A percentile compares a stretch with the other conserved stretches of the same genome.
Conservation (phyloP, 2,329 filamentous ascomycete species). For the Diaporthe ampelina region DNA sequence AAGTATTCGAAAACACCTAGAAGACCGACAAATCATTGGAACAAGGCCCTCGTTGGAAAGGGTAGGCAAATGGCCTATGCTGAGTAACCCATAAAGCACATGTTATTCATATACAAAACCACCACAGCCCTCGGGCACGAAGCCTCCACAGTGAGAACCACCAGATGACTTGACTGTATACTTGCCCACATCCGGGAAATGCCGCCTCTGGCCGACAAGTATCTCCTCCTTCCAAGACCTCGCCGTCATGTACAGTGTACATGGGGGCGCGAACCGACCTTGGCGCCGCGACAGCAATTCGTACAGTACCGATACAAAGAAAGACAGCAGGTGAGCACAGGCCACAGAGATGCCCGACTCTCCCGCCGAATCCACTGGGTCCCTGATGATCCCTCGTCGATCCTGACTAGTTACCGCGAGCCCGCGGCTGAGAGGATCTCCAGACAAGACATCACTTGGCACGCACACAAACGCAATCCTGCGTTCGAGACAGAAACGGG, state of each 20-base stretch:
- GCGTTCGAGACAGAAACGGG: not conserved
- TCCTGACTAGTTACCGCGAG: constrained; percentile 9
- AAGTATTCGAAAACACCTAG: not conserved
- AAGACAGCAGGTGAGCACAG: not conserved
- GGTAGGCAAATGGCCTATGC: not conserved
- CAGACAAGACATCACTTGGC: not conserved
- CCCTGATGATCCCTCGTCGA: constrained; percentile 22
- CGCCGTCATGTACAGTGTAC: no score
- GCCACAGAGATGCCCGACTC: not conserved
- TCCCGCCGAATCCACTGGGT: not conserved
- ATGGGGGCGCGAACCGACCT: not conserved
- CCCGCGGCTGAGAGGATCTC: not conserved
- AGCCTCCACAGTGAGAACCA: not conserved
- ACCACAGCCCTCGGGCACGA: not conserved
- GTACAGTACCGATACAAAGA: not conserved
- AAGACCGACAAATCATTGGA: not conserved
- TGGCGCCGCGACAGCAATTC: not conserved
- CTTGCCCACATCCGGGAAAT: not conserved
- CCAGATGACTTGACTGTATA: not conserved
- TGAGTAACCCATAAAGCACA: not conserved
- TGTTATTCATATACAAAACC: no score
- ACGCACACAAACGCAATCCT: not conserved
- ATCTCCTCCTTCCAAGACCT: no score
- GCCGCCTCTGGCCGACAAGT: not conserved
- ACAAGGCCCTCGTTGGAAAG: not conserved